These are phyloP conservation scores for Adansonia madagascariensis DNA, from an alignment of 441 rosid genomes.

Conservation along the genomic window DNA sequence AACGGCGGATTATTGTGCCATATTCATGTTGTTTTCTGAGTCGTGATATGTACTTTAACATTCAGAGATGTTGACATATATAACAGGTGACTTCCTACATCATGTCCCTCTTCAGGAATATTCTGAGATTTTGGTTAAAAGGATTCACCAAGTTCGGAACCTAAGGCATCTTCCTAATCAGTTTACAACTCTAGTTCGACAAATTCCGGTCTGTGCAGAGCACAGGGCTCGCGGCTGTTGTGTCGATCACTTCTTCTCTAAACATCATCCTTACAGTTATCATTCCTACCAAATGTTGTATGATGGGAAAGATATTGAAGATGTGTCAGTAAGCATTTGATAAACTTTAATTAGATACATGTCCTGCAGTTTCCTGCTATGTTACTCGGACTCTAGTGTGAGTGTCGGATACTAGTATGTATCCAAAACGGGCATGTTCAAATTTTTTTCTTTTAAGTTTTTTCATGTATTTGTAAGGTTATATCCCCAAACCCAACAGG, in stretches of 20 bases:
- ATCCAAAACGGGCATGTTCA: no score
- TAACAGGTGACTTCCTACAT: slow-evolving; percentile 39
- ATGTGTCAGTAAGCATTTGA: slow-evolving; percentile 60
- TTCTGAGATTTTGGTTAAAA: slow-evolving; percentile 54
- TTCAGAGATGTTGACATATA: slow-evolving; percentile 32
- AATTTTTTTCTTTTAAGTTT: no score
- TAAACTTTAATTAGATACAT: not conserved
- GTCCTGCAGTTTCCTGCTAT: not conserved
- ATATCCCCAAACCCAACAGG: no score
- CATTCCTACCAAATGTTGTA: slow-evolving; percentile 71
- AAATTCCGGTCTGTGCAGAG: slow-evolving; percentile 67
- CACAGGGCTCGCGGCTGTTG: slow-evolving; percentile 61
- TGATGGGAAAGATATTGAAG: slow-evolving; percentile 56
- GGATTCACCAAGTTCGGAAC: slow-evolving; percentile 60
- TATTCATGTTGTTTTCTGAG: slow-evolving; percentile 14
- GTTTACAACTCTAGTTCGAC: slow-evolving; percentile 74
- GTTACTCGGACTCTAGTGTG: no score
- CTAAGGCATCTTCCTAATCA: slow-evolving; percentile 70
- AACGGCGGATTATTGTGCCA: slow-evolving; percentile 11
- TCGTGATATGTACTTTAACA: slow-evolving; percentile 19
- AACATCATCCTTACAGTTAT: slow-evolving; percentile 64
- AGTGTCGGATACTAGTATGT: no score
- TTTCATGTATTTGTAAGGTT: not conserved
- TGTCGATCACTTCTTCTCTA: slow-evolving; percentile 83
- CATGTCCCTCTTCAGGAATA: slow-evolving; percentile 68